These are phyloP conservation scores for Phytophthora sp. DNA, from an alignment of 352 stramenopile genomes.

Conservation along the genomic window DNA sequence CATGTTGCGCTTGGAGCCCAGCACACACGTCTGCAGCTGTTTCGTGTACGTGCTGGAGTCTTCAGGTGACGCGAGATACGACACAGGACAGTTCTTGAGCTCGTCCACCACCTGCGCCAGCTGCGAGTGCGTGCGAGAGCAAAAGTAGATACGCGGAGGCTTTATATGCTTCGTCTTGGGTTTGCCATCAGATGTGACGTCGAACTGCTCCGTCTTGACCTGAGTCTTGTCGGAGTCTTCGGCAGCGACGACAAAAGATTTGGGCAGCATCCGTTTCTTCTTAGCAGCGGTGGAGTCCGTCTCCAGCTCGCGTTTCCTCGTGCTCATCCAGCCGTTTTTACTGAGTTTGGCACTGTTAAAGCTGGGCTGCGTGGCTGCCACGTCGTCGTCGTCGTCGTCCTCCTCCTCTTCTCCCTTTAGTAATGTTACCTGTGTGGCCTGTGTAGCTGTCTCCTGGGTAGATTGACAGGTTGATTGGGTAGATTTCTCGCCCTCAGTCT, in stretches of 20 bases:
- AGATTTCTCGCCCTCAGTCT: not conserved
- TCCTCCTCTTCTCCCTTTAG: constrained; percentile 19
- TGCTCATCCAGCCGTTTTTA: constrained; percentile 25
- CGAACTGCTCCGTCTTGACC: constrained; percentile 11
- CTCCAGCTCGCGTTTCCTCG: constrained; percentile 24
- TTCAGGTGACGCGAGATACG: constrained; percentile 59
- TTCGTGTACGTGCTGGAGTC: constrained; percentile 38
- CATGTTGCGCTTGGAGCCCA: constrained; percentile 82
- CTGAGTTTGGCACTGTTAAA: constrained; percentile 10
- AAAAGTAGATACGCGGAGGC: constrained; percentile 85
- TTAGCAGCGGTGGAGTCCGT: constrained; percentile 8
- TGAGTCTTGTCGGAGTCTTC: constrained; percentile 12
- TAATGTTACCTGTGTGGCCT: constrained; percentile 1
- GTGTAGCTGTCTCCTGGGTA: constrained; percentile 19
- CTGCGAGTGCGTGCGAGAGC: constrained; percentile 89
- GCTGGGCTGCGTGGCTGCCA: constrained; percentile 33
- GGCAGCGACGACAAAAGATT: constrained; percentile 29
- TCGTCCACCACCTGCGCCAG: constrained; percentile 82
- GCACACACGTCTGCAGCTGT: constrained; percentile 77
- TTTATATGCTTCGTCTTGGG: constrained; percentile 37
- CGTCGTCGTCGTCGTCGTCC: constrained; percentile 36
- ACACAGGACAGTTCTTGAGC: constrained; percentile 75
- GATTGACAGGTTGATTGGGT: constrained; percentile 15
- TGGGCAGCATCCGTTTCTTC: constrained; percentile 37
- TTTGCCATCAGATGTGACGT: constrained; percentile 41